Base-by-base conservation (phyloP, 345 rosid species). In the Zanthoxylum bungeanum region DNA sequence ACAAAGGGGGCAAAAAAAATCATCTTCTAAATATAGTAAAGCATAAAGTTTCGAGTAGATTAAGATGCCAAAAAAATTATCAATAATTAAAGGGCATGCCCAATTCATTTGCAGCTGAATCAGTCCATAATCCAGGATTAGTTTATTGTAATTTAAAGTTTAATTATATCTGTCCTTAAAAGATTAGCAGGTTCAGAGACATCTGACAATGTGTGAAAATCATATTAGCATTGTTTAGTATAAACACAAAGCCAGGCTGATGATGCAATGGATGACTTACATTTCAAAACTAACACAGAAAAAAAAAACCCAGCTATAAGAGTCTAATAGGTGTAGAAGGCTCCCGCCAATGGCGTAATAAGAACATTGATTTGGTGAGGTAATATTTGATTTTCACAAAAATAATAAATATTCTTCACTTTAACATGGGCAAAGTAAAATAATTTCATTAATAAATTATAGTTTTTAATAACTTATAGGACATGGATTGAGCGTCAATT, bases 61-160 rank as follows among this genome's bases (percentile, higher is more conserved):
- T 76, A 84, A 86, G 86, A 86, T 78, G 86, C 81, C 66, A n/a
- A 22, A 77, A 30, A 19, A 60, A 39, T 58, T 16, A 62, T 50
- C 50, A 52, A 40, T 71, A 58, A 76, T 53, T 22, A 59, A n/a
- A 16, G 30, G 70, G 22, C 36, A n/a, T 37, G 46, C n/a, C n/a
- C 53, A 42, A 64, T 57, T 72, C 66, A 69, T 73, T 36, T 14
- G 63, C n/a, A 44, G 34, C 66, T 61, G 55, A 75, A 77, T 69
- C 69, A 30, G 49, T 63, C 51, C 71, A 72, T 69, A 77, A 72
- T 81, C 72, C 37, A 44, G 28, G 60, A 72, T 77, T 75, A 71
- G 11, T 65, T 71, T 70, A 67, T 14, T 17, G 49, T 44, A 14
- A 44, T 44, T 4, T 44, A 14, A 44, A 19, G 66, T 30, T 68